Evolutionary conservation across 495 filamentous ascomycete species (phyloP).

Genomic region (Bacidia gigantensis): DNA sequence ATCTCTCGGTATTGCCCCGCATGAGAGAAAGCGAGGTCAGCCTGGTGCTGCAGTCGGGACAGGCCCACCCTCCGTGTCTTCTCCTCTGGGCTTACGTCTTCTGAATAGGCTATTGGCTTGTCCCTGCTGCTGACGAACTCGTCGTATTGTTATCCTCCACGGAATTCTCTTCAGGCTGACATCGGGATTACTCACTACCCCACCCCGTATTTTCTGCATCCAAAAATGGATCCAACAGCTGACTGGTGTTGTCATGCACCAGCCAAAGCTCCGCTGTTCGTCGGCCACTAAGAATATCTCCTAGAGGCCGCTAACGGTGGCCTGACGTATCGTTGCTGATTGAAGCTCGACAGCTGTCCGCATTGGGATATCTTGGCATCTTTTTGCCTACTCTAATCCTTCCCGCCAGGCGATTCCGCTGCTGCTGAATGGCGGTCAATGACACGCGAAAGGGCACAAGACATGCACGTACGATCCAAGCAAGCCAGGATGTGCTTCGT

Average conservation of each 20-base stretch:
- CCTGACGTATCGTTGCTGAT: not conserved
- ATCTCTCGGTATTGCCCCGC: not conserved
- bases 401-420: not conserved
- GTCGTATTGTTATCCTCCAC: not conserved
- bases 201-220: not conserved
- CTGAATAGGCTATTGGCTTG: too few relatives aligned
- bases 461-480: constrained; percentile 4
- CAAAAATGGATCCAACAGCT: not conserved
- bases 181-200: not conserved
- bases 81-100: not conserved
- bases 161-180: not conserved
- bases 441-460: not conserved
- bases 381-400: not conserved
- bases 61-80: not conserved
- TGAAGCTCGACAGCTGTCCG: not conserved
- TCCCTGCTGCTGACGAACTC: too few relatives aligned
- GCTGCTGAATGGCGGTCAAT: constrained; percentile 1
- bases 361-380: not conserved
- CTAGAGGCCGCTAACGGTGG: not conserved
- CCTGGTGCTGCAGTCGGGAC: not conserved
- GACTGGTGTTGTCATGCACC: not conserved
- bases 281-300: not conserved
- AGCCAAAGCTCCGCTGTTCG: not conserved
- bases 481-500: not conserved
- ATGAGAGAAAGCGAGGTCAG: not conserved